These are phyloP conservation scores for Scheffersomyces titani DNA, from an alignment of 1,139 yeast species.

Conservation along the genomic window DNA sequence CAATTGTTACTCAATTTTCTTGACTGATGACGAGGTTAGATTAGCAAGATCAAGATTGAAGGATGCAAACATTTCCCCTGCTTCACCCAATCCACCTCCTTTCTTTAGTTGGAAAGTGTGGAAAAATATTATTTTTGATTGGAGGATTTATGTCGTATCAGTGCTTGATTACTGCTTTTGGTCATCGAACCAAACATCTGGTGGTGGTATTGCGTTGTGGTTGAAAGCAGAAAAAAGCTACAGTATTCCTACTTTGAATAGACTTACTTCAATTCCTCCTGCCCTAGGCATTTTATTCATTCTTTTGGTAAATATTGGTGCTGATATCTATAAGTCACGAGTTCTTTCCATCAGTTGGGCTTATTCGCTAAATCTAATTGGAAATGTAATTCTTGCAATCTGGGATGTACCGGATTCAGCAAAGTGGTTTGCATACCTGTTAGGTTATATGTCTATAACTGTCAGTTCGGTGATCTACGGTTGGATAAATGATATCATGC, in stretches of 20 bases:
- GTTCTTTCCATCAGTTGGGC: slow-evolving; percentile 59
- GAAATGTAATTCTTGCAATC: slow-evolving; percentile 44
- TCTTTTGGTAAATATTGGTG: slow-evolving; percentile 38
- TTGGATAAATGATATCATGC: slow-evolving; percentile 27
- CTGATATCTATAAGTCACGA: slow-evolving; percentile 53
- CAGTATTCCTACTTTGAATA: slow-evolving; percentile 36
- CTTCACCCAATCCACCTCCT: slow-evolving; percentile 1
- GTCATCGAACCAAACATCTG: slow-evolving; percentile 52
- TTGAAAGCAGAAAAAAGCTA: slow-evolving; percentile 32
- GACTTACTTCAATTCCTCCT: slow-evolving; percentile 45
- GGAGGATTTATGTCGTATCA: slow-evolving; percentile 55
- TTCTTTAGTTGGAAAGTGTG: slow-evolving; percentile 39
- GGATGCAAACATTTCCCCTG: neutral
- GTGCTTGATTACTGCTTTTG: slow-evolving; percentile 63
- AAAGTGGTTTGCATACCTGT: slow-evolving; percentile 21
- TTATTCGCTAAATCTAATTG: slow-evolving; percentile 46
- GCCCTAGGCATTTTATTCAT: slow-evolving; percentile 47
- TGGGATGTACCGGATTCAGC: slow-evolving; percentile 30
- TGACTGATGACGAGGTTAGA: slow-evolving; percentile 64
- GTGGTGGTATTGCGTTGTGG: slow-evolving; percentile 55
- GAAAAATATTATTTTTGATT: slow-evolving; percentile 51
- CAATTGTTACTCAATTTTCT: slow-evolving; percentile 55
- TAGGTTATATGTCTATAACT: slow-evolving; percentile 22
- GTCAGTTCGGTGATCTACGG: slow-evolving; percentile 26
- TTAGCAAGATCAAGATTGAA: slow-evolving; percentile 44